phyloP scores from a whole-genome alignment of 768 basidiomycete species.

The Lentinula boryana region DNA sequence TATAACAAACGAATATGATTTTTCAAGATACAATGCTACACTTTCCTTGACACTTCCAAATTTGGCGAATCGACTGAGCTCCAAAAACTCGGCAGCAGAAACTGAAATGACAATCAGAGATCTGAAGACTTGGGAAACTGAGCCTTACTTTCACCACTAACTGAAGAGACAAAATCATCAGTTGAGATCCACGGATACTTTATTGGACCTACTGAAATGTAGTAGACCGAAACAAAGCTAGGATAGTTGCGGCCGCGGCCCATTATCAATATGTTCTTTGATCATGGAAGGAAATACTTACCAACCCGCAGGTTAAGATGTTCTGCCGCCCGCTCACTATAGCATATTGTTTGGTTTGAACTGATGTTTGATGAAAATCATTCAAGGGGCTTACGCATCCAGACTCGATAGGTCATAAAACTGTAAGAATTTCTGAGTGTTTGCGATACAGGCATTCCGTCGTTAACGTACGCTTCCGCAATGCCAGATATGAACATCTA shows the following conservation, averaged over 20 bases:
- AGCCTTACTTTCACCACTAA: constrained; percentile 22
- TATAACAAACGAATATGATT: neutral
- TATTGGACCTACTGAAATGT: constrained; percentile 20
- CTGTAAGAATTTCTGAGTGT: constrained; percentile 8
- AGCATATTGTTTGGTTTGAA: neutral
- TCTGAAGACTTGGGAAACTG: neutral
- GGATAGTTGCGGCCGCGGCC: neutral
- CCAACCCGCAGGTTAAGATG: constrained; percentile 16
- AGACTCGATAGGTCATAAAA: constrained; percentile 25
- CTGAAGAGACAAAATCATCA: constrained; percentile 7
- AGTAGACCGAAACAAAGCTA: constrained; percentile 20
- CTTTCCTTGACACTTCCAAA: constrained; percentile 22
- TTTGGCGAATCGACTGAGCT: constrained; percentile 17
- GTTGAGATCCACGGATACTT: too few species aligned
- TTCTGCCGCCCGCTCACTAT: constrained; percentile 18
- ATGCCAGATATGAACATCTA: constrained; percentile 29
- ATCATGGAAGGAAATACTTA: constrained; percentile 1
- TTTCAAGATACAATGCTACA: neutral
- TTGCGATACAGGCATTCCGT: neutral
- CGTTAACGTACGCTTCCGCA: constrained; percentile 20
- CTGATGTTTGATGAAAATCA: neutral
- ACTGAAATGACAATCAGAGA: constrained; percentile 10
- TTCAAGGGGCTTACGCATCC: constrained; percentile 15
- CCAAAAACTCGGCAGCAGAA: constrained; percentile 21
- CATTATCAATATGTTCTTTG: neutral